Evolutionary conservation across 352 stramenopile species (phyloP).

Genomic region (Pythium utonaiense): DNA sequence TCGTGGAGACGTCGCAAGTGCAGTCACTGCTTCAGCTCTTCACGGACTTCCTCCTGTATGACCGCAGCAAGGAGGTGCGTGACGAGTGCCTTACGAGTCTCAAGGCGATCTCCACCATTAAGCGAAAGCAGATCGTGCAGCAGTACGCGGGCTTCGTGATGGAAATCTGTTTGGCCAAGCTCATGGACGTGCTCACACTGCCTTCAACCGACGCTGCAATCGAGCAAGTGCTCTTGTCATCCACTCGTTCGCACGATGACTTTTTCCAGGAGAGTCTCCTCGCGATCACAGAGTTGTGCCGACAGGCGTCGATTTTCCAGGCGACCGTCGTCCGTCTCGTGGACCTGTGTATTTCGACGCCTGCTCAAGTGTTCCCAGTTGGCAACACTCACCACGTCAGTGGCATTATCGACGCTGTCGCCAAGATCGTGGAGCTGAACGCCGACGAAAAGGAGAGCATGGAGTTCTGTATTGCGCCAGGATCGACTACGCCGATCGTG

Average conservation of each 20-base stretch:
- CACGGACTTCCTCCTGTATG: constrained; percentile 62
- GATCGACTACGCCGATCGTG: constrained; percentile 36
- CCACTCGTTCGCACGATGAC: constrained; percentile 43
- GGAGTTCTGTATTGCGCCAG: constrained; percentile 65
- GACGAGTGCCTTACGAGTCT: constrained; percentile 61
- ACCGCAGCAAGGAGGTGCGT: constrained; percentile 61
- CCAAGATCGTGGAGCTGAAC: constrained; percentile 81
- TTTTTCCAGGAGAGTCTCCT: constrained; percentile 71
- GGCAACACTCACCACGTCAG: constrained; percentile 28
- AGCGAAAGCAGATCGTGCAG: constrained; percentile 41
- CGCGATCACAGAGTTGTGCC: constrained; percentile 73
- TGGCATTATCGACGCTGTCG: constrained; percentile 64
- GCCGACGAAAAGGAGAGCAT: constrained; percentile 66
- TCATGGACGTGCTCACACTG: constrained; percentile 59
- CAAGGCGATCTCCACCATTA: constrained; percentile 71
- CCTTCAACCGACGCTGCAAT: constrained; percentile 24
- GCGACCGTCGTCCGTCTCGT: constrained; percentile 73
- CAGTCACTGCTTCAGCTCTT: constrained; percentile 74
- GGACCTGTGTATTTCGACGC: constrained; percentile 36
- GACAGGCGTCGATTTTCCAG: constrained; percentile 75
- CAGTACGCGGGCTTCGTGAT: constrained; percentile 71
- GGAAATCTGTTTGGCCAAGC: constrained; percentile 64
- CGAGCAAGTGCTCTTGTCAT: constrained; percentile 43
- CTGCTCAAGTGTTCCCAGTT: constrained; percentile 30
- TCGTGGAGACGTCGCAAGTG: constrained; percentile 58